Conservation (phyloP, 441 rosid genomes). For the Capsella rubella region DNA sequence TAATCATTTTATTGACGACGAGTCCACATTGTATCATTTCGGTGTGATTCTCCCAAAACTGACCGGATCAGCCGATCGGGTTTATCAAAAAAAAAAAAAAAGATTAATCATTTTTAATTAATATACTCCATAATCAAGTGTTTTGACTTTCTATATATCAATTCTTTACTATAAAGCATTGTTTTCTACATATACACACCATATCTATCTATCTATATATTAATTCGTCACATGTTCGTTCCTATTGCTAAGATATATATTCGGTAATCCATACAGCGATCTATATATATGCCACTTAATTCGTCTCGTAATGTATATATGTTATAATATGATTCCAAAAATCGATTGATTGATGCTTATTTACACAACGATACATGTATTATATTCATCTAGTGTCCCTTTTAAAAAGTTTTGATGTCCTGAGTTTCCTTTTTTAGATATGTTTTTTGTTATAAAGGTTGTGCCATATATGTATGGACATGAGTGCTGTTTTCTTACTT, state of each 20-base stretch:
- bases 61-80: too few relatives aligned
- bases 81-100: too few relatives aligned
- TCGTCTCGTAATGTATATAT: slow-evolving; percentile 23
- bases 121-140: background rate
- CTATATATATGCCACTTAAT: slow-evolving; percentile 17
- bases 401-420: slow-evolving; percentile 35
- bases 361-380: slow-evolving; percentile 13
- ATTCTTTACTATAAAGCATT: slow-evolving; percentile 4
- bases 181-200: slow-evolving; percentile 21
- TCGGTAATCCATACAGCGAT: slow-evolving; percentile 29
- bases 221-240: slow-evolving; percentile 5
- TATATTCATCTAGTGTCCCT: slow-evolving; percentile 27
- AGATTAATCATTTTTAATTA: background rate
- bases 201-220: background rate
- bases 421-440: slow-evolving; percentile 41
- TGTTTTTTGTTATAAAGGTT: slow-evolving; percentile 34
- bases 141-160: slow-evolving; percentile 10
- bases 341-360: slow-evolving; percentile 36
- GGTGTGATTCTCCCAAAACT: too few relatives aligned
- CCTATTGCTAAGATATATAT: slow-evolving; percentile 16
- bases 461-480: slow-evolving; percentile 41
- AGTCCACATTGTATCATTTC: too few relatives aligned
- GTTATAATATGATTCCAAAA: slow-evolving; percentile 12
- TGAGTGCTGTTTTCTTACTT: slow-evolving; percentile 25
- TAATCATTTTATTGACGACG: background rate